Base-by-base conservation (phyloP, 352 stramenopile species). In the Globisporangium paroecandrum region DNA sequence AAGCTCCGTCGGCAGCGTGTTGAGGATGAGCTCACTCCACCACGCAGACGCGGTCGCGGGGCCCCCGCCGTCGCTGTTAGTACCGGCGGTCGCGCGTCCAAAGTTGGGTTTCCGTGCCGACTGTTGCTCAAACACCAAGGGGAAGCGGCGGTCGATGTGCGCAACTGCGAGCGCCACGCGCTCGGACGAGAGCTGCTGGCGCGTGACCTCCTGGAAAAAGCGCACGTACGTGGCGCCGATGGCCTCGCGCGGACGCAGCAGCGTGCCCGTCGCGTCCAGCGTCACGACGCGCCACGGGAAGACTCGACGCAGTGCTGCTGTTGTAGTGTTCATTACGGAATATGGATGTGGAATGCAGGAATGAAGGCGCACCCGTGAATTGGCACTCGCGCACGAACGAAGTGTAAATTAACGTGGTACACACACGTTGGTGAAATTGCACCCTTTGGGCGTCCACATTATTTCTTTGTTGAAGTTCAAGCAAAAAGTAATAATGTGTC, bases 211-310 rank as follows among this genome's bases (percentile, higher is more conserved):
- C 56, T 81, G 71, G 64, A 79, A 90, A 49, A 80, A 76, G 18
- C 66, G 68, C 24, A 89, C 18, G 60, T 93, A 93, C 18, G 78
- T 90, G 5, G 38, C 36, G 1, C 83, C 79, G 32, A 83, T 72
- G 47, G 70, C 20, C 59, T 81, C 75, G n/a, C 75, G 78, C 25
- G 73, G 80, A 3, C 73, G 77, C 47, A 93, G 53, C 57, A 94
- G 71, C 66, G 87, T 94, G 43, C 82, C 83, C n/a, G 82, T 94
- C 34, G 79, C 83, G 65, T 94, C 87, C 47, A 94, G 70, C 61
- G 86, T 92, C 53, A 89, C 73, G 53, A 68, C 79, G 43, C 74
- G 68, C 70, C 70, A 81, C 12, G 62, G 36, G 18, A 69, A 15
- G 22, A 47, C n/a, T 36, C 22, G 56, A 15, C 58, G 38, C 54